Conservation (phyloP, 305 asterid genomes). For the Fraxinus platypoda region DNA sequence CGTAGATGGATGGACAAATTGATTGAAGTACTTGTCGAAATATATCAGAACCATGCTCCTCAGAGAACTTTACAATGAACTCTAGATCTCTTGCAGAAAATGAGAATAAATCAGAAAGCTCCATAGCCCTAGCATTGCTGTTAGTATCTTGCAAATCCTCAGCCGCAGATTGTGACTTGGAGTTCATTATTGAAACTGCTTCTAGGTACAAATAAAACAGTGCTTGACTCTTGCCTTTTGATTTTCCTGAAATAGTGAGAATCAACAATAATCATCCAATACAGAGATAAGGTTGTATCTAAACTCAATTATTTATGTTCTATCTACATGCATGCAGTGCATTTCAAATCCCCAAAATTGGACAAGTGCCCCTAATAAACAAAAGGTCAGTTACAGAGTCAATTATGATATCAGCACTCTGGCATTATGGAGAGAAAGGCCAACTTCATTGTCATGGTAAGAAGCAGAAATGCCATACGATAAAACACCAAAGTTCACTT, state of each 20-base stretch:
- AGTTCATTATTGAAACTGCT: constrained; percentile 71
- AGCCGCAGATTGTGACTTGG: constrained; percentile 67
- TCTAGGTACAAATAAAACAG: constrained; percentile 82
- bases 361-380: not conserved
- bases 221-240: constrained; percentile 81
- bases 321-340: not conserved
- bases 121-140: constrained; percentile 46
- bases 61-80: constrained; percentile 80
- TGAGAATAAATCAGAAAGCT: constrained; percentile 65
- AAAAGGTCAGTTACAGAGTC: not conserved
- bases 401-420: constrained; percentile 15
- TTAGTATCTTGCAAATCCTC: constrained; percentile 53
- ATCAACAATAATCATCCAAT: not conserved
- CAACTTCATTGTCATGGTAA: constrained; percentile 2
- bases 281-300: not conserved
- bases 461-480: not conserved
- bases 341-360: constrained; percentile 1
- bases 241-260: constrained; percentile 56
- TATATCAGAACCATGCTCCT: constrained; percentile 82
- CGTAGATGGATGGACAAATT: constrained; percentile 95
- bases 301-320: not conserved
- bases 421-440: not conserved
- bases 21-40: constrained; percentile 89
- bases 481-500: not conserved
- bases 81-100: constrained; percentile 89